Base-by-base conservation (phyloP, 164 flowering plant species). In the Piper betle region DNA sequence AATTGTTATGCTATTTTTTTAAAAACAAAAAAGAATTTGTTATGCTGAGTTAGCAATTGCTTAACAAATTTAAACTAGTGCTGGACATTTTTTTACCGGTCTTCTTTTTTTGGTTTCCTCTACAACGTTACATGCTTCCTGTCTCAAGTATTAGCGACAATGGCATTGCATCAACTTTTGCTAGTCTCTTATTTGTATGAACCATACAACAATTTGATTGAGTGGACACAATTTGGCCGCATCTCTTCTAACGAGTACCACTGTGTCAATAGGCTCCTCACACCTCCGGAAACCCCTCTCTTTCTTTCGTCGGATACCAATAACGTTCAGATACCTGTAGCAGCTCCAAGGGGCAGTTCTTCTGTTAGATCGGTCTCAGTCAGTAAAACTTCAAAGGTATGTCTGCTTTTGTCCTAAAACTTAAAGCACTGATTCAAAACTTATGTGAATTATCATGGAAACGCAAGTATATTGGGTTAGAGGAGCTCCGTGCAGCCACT, bases 241-340 rank as follows among this genome's bases (percentile, higher is more conserved):
- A 42, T 61, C 39, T 52, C 25, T 13, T 15, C 6, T 62, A 37
- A 54, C 41, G 53, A 61, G 10, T 56, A 55, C 48, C 50, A 16
- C 53, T 39, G 11, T 19, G 59, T 72, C 53, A 42, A 67, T 64
- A 91, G 98, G 98, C 95, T 91, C 74, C 87, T 91, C 53, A 91
- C 98, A 46, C 98, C 98, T 68, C 98, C 98, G 55, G 98, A 80
- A 71, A 91, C 96, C 70, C 98, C 98, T 58, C 73, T 81, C 39
- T 72, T 84, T 64, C 73, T 88, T 72, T 68, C 89, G 43, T 72
- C 81, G 3, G 82, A 84, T 67, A 77, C 81, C 68, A 78, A 59
- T 61, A 85, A 87, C 52, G 63, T 81, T 62, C 84, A 79, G 62
- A 68, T 75, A 58, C 61, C 75, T 40, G 10, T 66, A 39, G 72